Conservation (phyloP, 2,329 filamentous ascomycete species). For the Ophioceras dolichostomum region DNA sequence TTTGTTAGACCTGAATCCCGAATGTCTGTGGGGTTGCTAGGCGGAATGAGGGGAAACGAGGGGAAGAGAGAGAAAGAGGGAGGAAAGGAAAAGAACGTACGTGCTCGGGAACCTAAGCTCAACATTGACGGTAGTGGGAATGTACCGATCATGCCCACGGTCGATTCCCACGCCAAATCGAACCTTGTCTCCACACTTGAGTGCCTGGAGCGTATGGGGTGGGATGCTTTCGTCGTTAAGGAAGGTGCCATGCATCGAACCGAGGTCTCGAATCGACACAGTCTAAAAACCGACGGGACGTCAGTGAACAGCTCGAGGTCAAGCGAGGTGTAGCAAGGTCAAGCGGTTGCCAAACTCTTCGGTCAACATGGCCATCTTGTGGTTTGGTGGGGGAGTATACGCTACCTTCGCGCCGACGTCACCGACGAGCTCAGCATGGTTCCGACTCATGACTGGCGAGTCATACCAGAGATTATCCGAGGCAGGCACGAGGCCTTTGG, state of each 20-base stretch:
- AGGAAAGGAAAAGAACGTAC: slow-evolving; percentile 7
- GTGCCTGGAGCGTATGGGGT: slow-evolving; percentile 5
- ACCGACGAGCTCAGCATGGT: slow-evolving; percentile 45
- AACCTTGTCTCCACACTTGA: slow-evolving; percentile 22
- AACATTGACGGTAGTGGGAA: slow-evolving; percentile 14
- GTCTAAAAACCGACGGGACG: too few relatives aligned
- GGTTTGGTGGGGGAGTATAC: too few relatives aligned
- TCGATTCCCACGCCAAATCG: slow-evolving; percentile 27
- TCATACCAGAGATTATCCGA: slow-evolving; percentile 52
- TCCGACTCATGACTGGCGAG: slow-evolving; percentile 58
- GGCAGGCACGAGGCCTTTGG: slow-evolving; percentile 26
- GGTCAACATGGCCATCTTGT: too few relatives aligned
- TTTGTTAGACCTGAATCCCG: too few relatives aligned
- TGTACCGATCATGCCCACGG: slow-evolving; percentile 18
- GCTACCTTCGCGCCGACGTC: slow-evolving; percentile 32
- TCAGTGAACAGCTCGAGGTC: too few relatives aligned
- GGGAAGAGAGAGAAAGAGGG: neutral
- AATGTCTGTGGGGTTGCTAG: too few relatives aligned
- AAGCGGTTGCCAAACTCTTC: too few relatives aligned
- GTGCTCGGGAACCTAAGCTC: slow-evolving; percentile 8
- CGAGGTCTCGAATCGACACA: slow-evolving; percentile 30
- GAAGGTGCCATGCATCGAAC: slow-evolving; percentile 42
- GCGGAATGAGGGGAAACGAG: neutral
- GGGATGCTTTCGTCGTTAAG: slow-evolving; percentile 21
- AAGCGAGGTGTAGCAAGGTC: too few relatives aligned